Conservation (phyloP, 192 early-diverging fungal species). For the Umbelopsis vinacea region DNA sequence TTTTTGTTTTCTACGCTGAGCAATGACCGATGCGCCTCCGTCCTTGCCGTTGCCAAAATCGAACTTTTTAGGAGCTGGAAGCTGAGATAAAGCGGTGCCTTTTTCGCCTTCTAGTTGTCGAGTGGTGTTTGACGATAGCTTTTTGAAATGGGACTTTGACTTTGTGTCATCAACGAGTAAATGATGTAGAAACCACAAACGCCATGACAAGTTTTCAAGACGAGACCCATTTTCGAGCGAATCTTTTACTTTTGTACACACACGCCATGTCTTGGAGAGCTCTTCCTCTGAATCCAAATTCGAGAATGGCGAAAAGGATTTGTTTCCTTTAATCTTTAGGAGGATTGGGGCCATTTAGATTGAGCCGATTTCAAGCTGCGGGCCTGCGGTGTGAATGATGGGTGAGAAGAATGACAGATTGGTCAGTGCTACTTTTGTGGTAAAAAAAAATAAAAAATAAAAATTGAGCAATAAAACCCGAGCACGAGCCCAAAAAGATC, state of each 20-base stretch:
- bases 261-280: conserved; percentile 76
- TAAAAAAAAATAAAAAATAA: not conserved
- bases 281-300: conserved; percentile 77
- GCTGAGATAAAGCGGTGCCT: conserved; percentile 18
- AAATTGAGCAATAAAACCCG: conserved; percentile 2
- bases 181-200: conserved; percentile 82
- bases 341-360: conserved; percentile 66
- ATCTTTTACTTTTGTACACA: conserved; percentile 87
- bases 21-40: conserved; percentile 3
- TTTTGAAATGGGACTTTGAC: conserved; percentile 50
- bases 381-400: not conserved
- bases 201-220: conserved; percentile 85
- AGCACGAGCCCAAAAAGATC: conserved; percentile 7
- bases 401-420: conserved; percentile 20
- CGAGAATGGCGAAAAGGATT: conserved; percentile 73
- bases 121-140: conserved; percentile 47
- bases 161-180: conserved; percentile 56
- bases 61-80: conserved; percentile 15
- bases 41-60: conserved; percentile 17
- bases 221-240: conserved; percentile 81
- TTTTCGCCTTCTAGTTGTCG: conserved; percentile 30
- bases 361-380: conserved; percentile 10
- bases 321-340: conserved; percentile 75
- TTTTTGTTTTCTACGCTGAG: conserved; percentile 1
- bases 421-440: conserved; percentile 12